These are phyloP conservation scores for Trebouxia sp. DNA, from an alignment of 139 green algal species.

Conservation along the genomic window DNA sequence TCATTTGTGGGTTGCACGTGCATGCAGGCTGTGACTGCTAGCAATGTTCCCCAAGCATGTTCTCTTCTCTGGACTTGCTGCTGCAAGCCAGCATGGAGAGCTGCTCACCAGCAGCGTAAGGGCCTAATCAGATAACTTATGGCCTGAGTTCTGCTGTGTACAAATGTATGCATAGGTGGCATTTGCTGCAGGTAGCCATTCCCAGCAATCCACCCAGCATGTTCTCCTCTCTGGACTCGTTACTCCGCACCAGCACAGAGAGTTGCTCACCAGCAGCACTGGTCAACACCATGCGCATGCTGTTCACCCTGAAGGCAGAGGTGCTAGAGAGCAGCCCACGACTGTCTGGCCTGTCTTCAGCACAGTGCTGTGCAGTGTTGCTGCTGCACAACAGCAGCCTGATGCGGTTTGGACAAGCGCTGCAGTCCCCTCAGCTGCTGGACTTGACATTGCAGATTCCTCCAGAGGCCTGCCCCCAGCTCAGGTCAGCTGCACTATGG, in stretches of 20 bases:
- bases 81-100: too few species aligned
- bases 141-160: too few species aligned
- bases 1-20: too few species aligned
- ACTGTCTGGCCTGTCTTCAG: slow-evolving; percentile 8
- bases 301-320: slow-evolving; percentile 30
- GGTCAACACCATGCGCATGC: slow-evolving; percentile 18
- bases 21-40: too few species aligned
- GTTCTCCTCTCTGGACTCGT: slow-evolving; percentile 36
- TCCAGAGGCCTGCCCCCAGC: slow-evolving; percentile 22
- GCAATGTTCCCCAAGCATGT: too few species aligned
- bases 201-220: slow-evolving; percentile 28
- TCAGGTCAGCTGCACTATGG: too few species aligned
- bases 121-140: too few species aligned
- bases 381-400: slow-evolving; percentile 29
- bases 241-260: slow-evolving; percentile 21
- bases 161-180: not conserved
- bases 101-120: too few species aligned
- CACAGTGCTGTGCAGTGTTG: slow-evolving; percentile 40
- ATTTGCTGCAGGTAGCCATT: not conserved
- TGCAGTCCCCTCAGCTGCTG: slow-evolving; percentile 28
- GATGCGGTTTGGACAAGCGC: slow-evolving; percentile 27
- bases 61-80: too few species aligned
- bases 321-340: not conserved
- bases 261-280: slow-evolving; percentile 10
- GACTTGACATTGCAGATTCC: not conserved